phyloP scores from a whole-genome alignment of 2,329 filamentous ascomycete species.

The Myriangium duriaei region DNA sequence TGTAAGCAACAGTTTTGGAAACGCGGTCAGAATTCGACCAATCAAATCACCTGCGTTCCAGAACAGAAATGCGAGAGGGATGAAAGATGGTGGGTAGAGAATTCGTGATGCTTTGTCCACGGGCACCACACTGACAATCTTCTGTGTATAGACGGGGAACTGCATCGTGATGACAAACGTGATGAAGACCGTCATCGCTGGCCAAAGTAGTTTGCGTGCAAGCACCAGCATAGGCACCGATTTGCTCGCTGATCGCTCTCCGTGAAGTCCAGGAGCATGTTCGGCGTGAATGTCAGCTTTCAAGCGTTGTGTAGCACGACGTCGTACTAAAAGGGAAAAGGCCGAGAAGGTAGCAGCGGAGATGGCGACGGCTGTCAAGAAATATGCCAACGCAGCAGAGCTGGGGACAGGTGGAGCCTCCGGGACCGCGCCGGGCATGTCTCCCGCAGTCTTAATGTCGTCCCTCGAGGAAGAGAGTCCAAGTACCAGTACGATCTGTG shows the following conservation, averaged over 20 bases:
- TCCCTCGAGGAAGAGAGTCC: constrained; percentile 40
- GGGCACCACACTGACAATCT: constrained; percentile 31
- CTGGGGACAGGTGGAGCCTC: constrained; percentile 35
- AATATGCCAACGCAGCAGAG: constrained; percentile 77
- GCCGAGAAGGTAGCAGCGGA: constrained; percentile 57
- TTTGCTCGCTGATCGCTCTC: constrained; percentile 20
- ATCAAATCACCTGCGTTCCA: constrained; percentile 85
- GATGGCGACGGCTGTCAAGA: constrained; percentile 71
- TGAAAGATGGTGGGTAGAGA: constrained; percentile 65
- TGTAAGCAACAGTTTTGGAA: constrained; percentile 44
- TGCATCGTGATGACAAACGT: constrained; percentile 84
- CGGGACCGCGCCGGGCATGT: constrained; percentile 12
- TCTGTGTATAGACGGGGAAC: constrained; percentile 77
- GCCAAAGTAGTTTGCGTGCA: constrained; percentile 66
- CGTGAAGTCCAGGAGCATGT: background rate
- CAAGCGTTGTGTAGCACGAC: constrained; percentile 27
- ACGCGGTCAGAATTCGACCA: constrained; percentile 57
- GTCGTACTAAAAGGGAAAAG: constrained; percentile 59
- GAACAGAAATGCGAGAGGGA: constrained; percentile 78
- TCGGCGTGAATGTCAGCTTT: constrained; percentile 9
- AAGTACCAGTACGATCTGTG: constrained; percentile 69
- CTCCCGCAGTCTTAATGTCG: constrained; percentile 28
- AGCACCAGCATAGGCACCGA: constrained; percentile 50
- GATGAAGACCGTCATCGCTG: constrained; percentile 62
- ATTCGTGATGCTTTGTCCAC: constrained; percentile 40